phyloP scores from a whole-genome alignment of 805 yeast species.

The Wickerhamomyces subpelliculosus region DNA sequence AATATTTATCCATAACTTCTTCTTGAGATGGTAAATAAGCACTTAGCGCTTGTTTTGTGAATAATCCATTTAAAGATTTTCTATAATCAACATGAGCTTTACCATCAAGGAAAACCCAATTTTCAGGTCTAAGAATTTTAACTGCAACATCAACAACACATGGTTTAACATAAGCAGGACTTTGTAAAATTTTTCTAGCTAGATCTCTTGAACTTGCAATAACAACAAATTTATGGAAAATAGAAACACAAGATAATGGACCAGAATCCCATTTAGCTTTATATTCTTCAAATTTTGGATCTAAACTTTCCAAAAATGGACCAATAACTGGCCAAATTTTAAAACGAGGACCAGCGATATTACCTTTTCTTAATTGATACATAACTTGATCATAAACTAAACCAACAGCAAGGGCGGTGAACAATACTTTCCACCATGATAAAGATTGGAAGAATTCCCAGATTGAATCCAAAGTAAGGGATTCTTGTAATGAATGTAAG shows the following conservation, averaged over 20 bases:
- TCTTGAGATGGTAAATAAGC: constrained; percentile 83
- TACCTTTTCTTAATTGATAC: constrained; percentile 76
- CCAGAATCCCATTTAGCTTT: constrained; percentile 93
- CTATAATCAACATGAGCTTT: constrained; percentile 93
- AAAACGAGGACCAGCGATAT: constrained; percentile 82
- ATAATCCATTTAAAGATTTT: constrained; percentile 81
- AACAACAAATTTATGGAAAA: constrained; percentile 95
- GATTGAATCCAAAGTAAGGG: constrained; percentile 4
- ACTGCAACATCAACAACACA: constrained; percentile 97
- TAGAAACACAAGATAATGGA: constrained; percentile 91
- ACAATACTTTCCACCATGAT: constrained; percentile 48
- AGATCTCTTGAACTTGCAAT: constrained; percentile 85
- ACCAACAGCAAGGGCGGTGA: constrained; percentile 39
- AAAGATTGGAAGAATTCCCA: constrained; percentile 20
- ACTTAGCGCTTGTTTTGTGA: constrained; percentile 77
- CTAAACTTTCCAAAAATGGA: constrained; percentile 88
- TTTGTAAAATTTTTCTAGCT: constrained; percentile 77
- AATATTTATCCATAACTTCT: constrained; percentile 73
- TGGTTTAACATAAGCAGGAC: constrained; percentile 88
- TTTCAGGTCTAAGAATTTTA: constrained; percentile 88
- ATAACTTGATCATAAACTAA: constrained; percentile 68
- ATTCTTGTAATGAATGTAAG: constrained; percentile 1
- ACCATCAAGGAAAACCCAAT: constrained; percentile 98
- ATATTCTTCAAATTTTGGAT: constrained; percentile 94
- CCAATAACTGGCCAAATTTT: constrained; percentile 96